A percentile compares a stretch with the other conserved stretches of the same genome.
Evolutionary conservation across 805 yeast genomes (phyloP).

Genomic region (Dipodascus geniculatus): DNA sequence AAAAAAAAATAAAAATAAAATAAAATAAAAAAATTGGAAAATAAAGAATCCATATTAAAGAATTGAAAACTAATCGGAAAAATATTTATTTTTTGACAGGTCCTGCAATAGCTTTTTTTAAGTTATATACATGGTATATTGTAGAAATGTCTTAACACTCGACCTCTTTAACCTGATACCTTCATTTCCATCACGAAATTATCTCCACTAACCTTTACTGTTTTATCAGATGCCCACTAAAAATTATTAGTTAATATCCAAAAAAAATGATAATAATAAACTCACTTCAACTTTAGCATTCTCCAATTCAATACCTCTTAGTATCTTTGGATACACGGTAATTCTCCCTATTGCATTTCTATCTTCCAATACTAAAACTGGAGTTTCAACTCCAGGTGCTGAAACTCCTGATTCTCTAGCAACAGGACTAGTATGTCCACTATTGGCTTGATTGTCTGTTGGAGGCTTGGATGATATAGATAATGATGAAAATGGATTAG

Average conservation of each 20-base stretch:
- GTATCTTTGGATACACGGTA: background rate
- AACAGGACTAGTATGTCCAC: background rate
- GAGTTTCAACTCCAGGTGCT: background rate
- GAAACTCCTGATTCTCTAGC: background rate
- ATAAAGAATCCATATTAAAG: too few species aligned
- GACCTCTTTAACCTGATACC: background rate
- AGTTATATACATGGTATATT: too few species aligned
- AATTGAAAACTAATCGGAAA: too few species aligned
- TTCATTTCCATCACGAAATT: background rate
- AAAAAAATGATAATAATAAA: background rate
- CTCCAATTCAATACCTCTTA: background rate
- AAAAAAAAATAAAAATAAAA: too few species aligned
- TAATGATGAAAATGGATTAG: background rate
- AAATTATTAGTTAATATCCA: background rate
- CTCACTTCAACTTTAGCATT: background rate
- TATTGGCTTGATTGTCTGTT: background rate
- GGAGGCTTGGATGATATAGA: background rate
- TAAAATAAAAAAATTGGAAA: too few species aligned
- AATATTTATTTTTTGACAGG: too few species aligned
- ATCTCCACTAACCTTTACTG: background rate
- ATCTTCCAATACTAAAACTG: background rate
- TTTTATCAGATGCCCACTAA: background rate
- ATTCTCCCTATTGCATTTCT: background rate
- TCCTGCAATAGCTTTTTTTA: too few species aligned
- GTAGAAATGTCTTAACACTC: too few species aligned